These are phyloP conservation scores for Elsinoe australis DNA, from an alignment of 2,329 filamentous ascomycete genomes.

Conservation along the genomic window DNA sequence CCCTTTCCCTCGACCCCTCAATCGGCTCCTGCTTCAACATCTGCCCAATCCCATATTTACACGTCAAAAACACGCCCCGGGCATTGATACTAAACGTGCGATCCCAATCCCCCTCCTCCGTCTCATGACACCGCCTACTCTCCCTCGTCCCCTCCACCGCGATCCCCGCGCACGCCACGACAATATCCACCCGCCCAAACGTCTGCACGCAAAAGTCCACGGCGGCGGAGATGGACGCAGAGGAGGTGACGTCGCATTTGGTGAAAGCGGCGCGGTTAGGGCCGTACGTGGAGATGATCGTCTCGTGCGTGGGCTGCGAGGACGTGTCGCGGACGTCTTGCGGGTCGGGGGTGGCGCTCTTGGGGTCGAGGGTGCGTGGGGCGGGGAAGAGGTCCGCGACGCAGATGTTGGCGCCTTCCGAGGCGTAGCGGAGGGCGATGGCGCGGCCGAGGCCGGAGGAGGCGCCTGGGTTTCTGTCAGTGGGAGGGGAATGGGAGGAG, in stretches of 20 bases:
- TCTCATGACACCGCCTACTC: constrained; percentile 27
- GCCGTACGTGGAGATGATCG: constrained; percentile 20
- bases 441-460: constrained; percentile 29
- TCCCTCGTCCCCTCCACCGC: constrained; percentile 28
- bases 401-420: constrained; percentile 27
- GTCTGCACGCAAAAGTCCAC: constrained; percentile 26
- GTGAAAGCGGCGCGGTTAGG: constrained; percentile 25
- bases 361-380: constrained; percentile 25
- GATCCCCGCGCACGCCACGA: constrained; percentile 34
- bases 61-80: constrained; percentile 35
- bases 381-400: constrained; percentile 29
- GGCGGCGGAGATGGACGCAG: constrained; percentile 24
- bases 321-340: constrained; percentile 25
- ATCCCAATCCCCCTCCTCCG: constrained; percentile 31
- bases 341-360: constrained; percentile 29
- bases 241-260: constrained; percentile 28
- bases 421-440: constrained; percentile 26
- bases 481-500: not conserved
- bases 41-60: constrained; percentile 33
- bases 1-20: constrained; percentile 25
- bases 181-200: constrained; percentile 31
- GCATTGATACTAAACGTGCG: constrained; percentile 33
- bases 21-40: constrained; percentile 33
- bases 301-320: constrained; percentile 18
- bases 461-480: constrained; percentile 21